Evolutionary conservation across 805 yeast genomes (phyloP).

Genomic region (Maudiozyma turicensis): DNA sequence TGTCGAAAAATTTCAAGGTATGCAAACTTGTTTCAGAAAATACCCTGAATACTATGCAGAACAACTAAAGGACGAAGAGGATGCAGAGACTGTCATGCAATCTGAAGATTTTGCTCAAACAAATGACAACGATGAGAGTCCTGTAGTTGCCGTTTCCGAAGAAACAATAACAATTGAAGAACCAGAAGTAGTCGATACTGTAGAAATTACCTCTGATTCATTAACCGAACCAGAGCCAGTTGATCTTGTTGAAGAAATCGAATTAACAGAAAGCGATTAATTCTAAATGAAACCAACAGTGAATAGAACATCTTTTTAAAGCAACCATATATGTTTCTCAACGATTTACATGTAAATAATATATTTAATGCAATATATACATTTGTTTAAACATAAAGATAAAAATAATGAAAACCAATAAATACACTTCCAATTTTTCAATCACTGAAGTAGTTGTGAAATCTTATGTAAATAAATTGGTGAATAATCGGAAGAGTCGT

Average conservation of each 20-base stretch:
- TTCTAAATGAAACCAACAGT: background rate
- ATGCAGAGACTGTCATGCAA: slow-evolving; percentile 3
- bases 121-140: background rate
- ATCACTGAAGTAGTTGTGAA: background rate
- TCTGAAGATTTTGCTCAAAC: background rate
- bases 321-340: too few species aligned
- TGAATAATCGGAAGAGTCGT: slow-evolving; percentile 10
- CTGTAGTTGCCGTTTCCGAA: background rate
- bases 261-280: slow-evolving; percentile 7
- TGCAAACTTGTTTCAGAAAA: slow-evolving; percentile 91
- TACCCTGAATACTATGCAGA: slow-evolving; percentile 93
- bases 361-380: background rate
- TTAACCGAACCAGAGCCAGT: background rate
- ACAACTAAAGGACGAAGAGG: slow-evolving; percentile 35
- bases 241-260: slow-evolving; percentile 6
- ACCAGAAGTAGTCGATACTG: background rate
- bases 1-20: slow-evolving; percentile 77
- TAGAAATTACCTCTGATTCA: background rate
- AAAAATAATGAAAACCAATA: too few species aligned
- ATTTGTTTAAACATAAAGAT: too few species aligned
- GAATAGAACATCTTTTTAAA: background rate
- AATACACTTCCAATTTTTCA: too few species aligned
- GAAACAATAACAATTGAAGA: background rate
- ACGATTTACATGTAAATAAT: slow-evolving; percentile 1
- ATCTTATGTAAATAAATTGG: slow-evolving; percentile 5